phyloP scores from a whole-genome alignment of 805 yeast genomes.

The Wickerhamiella nectarea region DNA sequence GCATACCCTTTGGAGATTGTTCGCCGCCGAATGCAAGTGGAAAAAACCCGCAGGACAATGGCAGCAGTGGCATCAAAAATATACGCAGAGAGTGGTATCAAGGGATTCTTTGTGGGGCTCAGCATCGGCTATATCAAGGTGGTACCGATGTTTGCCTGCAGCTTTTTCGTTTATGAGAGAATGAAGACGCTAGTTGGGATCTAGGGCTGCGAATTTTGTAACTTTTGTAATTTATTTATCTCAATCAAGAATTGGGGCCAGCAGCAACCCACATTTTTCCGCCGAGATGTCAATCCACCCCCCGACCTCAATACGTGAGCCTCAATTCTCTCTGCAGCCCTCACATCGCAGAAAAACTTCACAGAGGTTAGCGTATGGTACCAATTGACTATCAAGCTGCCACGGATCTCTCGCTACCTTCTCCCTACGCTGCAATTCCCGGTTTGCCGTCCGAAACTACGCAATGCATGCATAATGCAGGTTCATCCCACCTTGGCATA shows the following conservation, averaged over 20 bases:
- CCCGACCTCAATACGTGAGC: no score
- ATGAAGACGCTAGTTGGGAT: constrained; percentile 60
- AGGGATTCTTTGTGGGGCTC: constrained; percentile 88
- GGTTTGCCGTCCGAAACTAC: no score
- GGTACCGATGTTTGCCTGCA: constrained; percentile 93
- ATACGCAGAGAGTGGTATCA: constrained; percentile 58
- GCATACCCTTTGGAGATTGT: constrained; percentile 95
- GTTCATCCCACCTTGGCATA: no score
- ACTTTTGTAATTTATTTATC: not conserved
- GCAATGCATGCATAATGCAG: no score
- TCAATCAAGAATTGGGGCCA: not conserved
- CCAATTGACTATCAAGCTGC: no score
- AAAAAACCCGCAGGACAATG: constrained; percentile 24
- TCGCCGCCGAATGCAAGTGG: constrained; percentile 90
- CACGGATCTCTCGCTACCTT: no score
- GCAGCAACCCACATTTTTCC: no score
- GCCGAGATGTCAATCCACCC: no score
- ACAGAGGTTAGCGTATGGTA: no score
- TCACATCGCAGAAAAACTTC: no score
- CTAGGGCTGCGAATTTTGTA: constrained; percentile 20
- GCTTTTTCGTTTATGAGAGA: constrained; percentile 87
- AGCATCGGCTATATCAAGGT: constrained; percentile 92
- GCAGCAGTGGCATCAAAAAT: constrained; percentile 36
- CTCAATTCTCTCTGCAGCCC: no score
- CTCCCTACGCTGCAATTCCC: no score